Percentiles rank a stretch among this genome's conserved stretches.
Conservation (phyloP, 2,329 filamentous ascomycete species). For the Lachnum nothofagi region DNA sequence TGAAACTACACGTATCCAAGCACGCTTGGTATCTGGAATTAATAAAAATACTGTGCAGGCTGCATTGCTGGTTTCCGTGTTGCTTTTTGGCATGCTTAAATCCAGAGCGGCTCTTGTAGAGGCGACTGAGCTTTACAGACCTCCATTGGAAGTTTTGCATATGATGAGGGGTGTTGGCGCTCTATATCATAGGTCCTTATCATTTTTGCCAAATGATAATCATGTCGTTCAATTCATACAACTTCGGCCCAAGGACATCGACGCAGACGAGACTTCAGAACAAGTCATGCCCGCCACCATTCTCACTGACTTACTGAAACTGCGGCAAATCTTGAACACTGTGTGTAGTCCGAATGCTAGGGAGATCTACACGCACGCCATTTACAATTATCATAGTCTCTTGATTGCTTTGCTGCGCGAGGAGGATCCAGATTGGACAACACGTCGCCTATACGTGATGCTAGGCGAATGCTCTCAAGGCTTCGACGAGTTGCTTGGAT, state of each 20-base stretch:
- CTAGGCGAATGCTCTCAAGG: not conserved
- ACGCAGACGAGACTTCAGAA: not conserved
- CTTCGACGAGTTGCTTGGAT: not conserved
- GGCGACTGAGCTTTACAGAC: not conserved
- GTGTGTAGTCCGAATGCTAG: not conserved
- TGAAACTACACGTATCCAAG: not conserved
- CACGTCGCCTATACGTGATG: not conserved
- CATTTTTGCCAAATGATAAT: not conserved
- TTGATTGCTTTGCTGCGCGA: not conserved
- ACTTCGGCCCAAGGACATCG: not conserved
- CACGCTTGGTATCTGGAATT: not conserved
- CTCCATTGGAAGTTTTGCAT: slow-evolving; percentile 1
- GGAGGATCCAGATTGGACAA: not conserved
- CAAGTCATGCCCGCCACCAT: not conserved
- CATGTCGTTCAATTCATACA: not conserved
- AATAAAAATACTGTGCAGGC: not conserved
- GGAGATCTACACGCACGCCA: not conserved
- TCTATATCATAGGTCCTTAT: slow-evolving; percentile 1
- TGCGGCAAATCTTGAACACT: not conserved
- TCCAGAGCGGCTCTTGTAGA: not conserved
- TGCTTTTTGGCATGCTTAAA: not conserved
- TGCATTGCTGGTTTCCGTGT: not conserved
- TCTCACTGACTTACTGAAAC: not conserved
- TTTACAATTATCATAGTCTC: not conserved
- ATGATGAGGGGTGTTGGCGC: not conserved